phyloP scores from a whole-genome alignment of 31 red algal genomes.

The Endocladia muricata region DNA sequence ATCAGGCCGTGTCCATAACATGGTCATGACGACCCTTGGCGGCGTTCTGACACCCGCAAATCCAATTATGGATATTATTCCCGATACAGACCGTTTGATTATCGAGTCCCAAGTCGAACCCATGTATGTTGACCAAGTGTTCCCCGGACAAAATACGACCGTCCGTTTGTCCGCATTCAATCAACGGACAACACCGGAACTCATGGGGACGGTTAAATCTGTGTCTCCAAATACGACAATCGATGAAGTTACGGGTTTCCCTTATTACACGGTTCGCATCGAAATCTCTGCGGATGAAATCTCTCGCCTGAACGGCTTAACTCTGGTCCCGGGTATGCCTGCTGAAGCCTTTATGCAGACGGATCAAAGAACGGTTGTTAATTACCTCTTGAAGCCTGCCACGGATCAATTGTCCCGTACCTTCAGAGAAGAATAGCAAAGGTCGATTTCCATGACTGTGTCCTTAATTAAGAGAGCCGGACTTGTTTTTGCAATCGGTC shows the following conservation, averaged over 20 bases:
- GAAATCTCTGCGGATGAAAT: background rate
- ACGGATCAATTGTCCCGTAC: background rate
- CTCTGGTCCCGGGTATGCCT: background rate
- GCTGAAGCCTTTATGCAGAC: background rate
- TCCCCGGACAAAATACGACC: background rate
- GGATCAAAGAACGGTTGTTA: background rate
- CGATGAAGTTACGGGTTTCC: background rate
- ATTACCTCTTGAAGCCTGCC: background rate
- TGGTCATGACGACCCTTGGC: background rate
- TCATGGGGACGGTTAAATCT: background rate
- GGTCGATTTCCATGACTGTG: no score
- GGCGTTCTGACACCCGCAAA: background rate
- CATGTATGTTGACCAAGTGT: background rate
- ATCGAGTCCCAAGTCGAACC: background rate
- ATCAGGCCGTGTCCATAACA: background rate
- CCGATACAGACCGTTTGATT: background rate
- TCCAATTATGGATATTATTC: background rate
- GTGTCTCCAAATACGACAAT: background rate
- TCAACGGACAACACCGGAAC: background rate
- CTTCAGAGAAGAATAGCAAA: no score
- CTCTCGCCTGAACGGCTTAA: background rate
- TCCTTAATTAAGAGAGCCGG: no score
- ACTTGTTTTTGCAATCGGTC: no score
- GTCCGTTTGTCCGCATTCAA: background rate
- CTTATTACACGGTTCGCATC: background rate